phyloP scores from a whole-genome alignment of 805 yeast species.

The Candida ulmi region DNA sequence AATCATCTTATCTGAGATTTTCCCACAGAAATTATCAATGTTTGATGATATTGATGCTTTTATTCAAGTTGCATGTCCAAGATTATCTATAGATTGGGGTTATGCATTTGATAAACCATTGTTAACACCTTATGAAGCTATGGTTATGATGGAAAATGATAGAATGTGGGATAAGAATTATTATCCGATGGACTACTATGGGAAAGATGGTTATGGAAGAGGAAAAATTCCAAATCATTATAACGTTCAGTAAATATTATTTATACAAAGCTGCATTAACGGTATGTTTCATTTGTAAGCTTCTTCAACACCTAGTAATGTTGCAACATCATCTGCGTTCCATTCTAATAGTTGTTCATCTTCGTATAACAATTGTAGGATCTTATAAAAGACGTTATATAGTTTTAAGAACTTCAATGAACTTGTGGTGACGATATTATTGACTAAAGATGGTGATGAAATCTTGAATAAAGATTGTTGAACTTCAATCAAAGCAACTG shows the following conservation, averaged over 20 bases:
- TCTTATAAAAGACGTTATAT: slow-evolving; percentile 31
- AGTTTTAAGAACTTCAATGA: slow-evolving; percentile 41
- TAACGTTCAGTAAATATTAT: slow-evolving; percentile 8
- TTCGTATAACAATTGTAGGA: slow-evolving; percentile 29
- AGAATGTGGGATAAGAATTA: slow-evolving; percentile 52
- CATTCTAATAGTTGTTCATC: slow-evolving; percentile 38
- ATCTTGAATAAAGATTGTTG: slow-evolving; percentile 54
- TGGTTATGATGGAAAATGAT: slow-evolving; percentile 79
- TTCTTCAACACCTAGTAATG: slow-evolving; percentile 64
- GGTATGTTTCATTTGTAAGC: slow-evolving; percentile 9
- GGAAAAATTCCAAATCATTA: slow-evolving; percentile 61
- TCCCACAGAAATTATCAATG: slow-evolving; percentile 87
- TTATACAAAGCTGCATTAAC: too few species aligned
- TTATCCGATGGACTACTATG: slow-evolving; percentile 96
- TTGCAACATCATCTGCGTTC: slow-evolving; percentile 56
- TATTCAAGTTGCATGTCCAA: slow-evolving; percentile 96
- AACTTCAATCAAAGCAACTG: slow-evolving; percentile 54
- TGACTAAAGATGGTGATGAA: slow-evolving; percentile 58
- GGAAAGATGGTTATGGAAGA: slow-evolving; percentile 85
- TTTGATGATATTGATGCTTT: slow-evolving; percentile 93
- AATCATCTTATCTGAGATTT: slow-evolving; percentile 85
- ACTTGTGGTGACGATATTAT: slow-evolving; percentile 46
- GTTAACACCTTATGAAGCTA: slow-evolving; percentile 92
- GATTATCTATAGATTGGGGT: slow-evolving; percentile 97
- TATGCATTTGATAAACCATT: slow-evolving; percentile 92